These are phyloP conservation scores for Aspergillus nidulans DNA, from an alignment of 495 filamentous ascomycete species.

Conservation along the genomic window DNA sequence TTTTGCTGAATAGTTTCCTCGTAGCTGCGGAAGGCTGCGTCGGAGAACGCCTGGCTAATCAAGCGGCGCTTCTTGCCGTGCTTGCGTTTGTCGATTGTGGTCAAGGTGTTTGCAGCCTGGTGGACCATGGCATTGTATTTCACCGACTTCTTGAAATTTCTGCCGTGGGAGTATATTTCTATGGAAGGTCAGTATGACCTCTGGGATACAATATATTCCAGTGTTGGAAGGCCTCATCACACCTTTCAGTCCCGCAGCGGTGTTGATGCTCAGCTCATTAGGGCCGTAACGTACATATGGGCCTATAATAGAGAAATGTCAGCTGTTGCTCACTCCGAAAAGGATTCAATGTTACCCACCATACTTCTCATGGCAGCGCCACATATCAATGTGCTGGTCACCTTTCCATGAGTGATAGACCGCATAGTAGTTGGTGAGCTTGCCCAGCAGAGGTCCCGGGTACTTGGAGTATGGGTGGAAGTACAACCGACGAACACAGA, in stretches of 20 bases:
- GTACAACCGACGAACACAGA: too few species aligned
- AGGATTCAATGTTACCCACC: constrained; percentile 59
- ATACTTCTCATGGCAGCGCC: constrained; percentile 29
- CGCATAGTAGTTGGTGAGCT: constrained; percentile 27
- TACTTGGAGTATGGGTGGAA: constrained; percentile 38
- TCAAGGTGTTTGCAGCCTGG: constrained; percentile 35
- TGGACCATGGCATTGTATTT: constrained; percentile 31
- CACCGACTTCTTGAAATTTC: background rate
- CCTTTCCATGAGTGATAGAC: constrained; percentile 28
- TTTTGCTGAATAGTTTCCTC: background rate
- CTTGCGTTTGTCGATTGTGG: constrained; percentile 29
- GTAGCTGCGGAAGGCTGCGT: background rate
- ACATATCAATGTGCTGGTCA: constrained; percentile 25
- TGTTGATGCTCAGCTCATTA: background rate
- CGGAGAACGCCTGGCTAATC: constrained; percentile 3
- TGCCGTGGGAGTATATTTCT: background rate
- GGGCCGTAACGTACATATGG: constrained; percentile 6
- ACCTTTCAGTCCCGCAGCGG: background rate
- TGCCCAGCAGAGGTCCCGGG: constrained; percentile 35
- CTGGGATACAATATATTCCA: background rate
- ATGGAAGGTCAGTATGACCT: background rate
- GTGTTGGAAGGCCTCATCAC: background rate
- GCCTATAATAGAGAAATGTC: too few species aligned
- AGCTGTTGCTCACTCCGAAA: background rate
- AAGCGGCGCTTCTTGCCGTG: constrained; percentile 22